phyloP scores from a whole-genome alignment of 169 alveolate genomes.

The Plasmodium gallinaceum region DNA sequence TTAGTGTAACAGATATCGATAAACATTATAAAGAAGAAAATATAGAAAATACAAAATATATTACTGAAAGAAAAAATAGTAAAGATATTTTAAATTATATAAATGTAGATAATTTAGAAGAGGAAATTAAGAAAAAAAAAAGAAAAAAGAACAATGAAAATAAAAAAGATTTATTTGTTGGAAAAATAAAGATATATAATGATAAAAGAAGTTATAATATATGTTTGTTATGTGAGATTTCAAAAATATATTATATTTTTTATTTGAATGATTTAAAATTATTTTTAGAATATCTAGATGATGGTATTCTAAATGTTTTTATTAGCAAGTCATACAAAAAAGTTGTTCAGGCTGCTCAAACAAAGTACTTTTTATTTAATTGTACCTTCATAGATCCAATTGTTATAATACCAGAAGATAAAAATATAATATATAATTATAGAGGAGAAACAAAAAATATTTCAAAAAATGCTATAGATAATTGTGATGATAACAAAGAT shows the following conservation, averaged over 20 bases:
- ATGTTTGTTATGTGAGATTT: conserved; percentile 81
- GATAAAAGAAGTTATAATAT: conserved; percentile 64
- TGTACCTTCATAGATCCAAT: conserved; percentile 62
- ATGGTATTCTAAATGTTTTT: conserved; percentile 89
- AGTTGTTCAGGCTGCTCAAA: conserved; percentile 88
- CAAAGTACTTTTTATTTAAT: conserved; percentile 65
- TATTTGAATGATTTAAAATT: conserved; percentile 85
- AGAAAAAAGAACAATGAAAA: conserved; percentile 17
- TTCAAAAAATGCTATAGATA: conserved; percentile 4
- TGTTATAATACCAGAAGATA: conserved; percentile 77
- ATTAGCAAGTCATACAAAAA: conserved; percentile 87
- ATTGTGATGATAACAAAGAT: not conserved
- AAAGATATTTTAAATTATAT: conserved; percentile 58
- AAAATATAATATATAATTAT: conserved; percentile 75
- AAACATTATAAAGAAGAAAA: conserved; percentile 9
- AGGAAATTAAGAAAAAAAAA: conserved; percentile 67
- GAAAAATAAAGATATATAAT: conserved; percentile 66
- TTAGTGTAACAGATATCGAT: not conserved
- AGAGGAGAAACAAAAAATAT: conserved; percentile 47
- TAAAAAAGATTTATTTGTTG: conserved; percentile 56
- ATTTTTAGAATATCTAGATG: conserved; percentile 87
- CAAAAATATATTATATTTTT: conserved; percentile 82
- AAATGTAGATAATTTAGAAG: conserved; percentile 34
- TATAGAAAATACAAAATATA: conserved; percentile 1
- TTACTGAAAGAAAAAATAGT: conserved; percentile 28